phyloP scores from a whole-genome alignment of 2,329 filamentous ascomycete genomes.

The Boeremia lycopersici region DNA sequence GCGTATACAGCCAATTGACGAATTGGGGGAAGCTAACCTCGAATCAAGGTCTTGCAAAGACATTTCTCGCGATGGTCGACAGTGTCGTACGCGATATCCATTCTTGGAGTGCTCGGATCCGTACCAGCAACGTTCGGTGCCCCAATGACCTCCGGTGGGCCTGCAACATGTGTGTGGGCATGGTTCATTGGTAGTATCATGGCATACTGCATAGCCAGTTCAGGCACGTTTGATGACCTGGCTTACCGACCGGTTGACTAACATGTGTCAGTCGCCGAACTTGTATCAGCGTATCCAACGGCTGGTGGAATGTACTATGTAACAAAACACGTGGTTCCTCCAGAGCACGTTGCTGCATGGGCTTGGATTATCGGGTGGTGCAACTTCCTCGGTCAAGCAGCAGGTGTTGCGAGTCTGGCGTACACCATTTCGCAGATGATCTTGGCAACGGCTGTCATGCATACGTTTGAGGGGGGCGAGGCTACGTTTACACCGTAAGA shows the following conservation, averaged over 20 bases:
- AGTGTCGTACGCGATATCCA: conserved; percentile 69
- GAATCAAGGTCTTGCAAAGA: conserved; percentile 61
- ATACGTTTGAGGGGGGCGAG: conserved; percentile 58
- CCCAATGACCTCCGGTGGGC: conserved; percentile 64
- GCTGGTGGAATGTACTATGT: conserved; percentile 73
- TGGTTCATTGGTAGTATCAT: conserved; percentile 69
- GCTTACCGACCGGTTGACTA: not conserved
- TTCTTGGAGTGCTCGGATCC: conserved; percentile 68
- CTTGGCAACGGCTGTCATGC: conserved; percentile 66
- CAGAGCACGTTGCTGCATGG: conserved; percentile 66
- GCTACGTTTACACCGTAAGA: conserved; percentile 65
- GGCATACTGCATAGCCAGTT: conserved; percentile 68
- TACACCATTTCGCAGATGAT: conserved; percentile 70
- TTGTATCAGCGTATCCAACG: conserved; percentile 70
- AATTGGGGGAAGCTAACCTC: conserved; percentile 22
- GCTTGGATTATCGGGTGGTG: conserved; percentile 72
- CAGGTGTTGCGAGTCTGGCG: conserved; percentile 66
- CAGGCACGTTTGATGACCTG: conserved; percentile 46
- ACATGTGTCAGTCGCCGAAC: conserved; percentile 59
- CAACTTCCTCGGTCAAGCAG: conserved; percentile 68
- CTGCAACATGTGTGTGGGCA: conserved; percentile 69
- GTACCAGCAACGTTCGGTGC: conserved; percentile 67
- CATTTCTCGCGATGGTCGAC: conserved; percentile 72
- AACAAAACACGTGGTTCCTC: conserved; percentile 67
- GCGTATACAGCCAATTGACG: conserved; percentile 20